Conservation (phyloP, 2,329 filamentous ascomycete species). For the Blumeriella jaapii region DNA sequence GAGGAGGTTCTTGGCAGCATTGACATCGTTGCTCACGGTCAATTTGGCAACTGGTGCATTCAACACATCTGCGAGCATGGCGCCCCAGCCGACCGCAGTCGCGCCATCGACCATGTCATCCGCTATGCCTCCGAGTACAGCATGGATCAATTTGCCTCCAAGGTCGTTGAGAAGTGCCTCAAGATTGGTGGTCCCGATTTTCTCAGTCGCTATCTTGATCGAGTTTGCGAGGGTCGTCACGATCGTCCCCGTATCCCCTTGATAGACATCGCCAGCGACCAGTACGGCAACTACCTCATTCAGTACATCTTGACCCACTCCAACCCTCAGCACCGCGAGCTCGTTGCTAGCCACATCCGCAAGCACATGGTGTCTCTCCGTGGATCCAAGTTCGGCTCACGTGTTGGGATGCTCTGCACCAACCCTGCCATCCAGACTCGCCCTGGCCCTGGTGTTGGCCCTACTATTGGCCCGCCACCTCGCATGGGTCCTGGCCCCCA, state of each 20-base stretch:
- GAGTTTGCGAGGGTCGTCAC: slow-evolving; percentile 80
- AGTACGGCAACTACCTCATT: slow-evolving; percentile 97
- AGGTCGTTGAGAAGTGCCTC: slow-evolving; percentile 97
- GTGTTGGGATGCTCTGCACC: slow-evolving; percentile 97
- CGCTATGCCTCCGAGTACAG: slow-evolving; percentile 91
- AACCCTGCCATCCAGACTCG: slow-evolving; percentile 85
- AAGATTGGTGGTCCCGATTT: slow-evolving; percentile 93
- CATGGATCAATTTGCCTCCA: slow-evolving; percentile 98
- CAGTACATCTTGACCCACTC: slow-evolving; percentile 94
- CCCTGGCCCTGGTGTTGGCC: slow-evolving; percentile 70
- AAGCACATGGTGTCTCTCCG: slow-evolving; percentile 99
- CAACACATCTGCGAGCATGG: slow-evolving; percentile 98
- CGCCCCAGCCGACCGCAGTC: slow-evolving; percentile 76
- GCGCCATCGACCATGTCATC: slow-evolving; percentile 91
- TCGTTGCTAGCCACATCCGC: slow-evolving; percentile 86
- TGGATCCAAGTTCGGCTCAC: slow-evolving; percentile 95
- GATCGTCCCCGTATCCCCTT: slow-evolving; percentile 92
- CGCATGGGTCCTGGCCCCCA: slow-evolving; percentile 46
- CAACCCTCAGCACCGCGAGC: slow-evolving; percentile 75
- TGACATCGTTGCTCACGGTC: slow-evolving; percentile 90
- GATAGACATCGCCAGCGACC: slow-evolving; percentile 96
- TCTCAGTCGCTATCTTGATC: slow-evolving; percentile 80
- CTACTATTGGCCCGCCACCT: slow-evolving; percentile 42
- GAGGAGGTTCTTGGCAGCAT: slow-evolving; percentile 93
- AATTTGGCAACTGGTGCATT: slow-evolving; percentile 99